Evolutionary conservation across 1,139 yeast genomes (phyloP).

Genomic region (Candida frijolesensis): DNA sequence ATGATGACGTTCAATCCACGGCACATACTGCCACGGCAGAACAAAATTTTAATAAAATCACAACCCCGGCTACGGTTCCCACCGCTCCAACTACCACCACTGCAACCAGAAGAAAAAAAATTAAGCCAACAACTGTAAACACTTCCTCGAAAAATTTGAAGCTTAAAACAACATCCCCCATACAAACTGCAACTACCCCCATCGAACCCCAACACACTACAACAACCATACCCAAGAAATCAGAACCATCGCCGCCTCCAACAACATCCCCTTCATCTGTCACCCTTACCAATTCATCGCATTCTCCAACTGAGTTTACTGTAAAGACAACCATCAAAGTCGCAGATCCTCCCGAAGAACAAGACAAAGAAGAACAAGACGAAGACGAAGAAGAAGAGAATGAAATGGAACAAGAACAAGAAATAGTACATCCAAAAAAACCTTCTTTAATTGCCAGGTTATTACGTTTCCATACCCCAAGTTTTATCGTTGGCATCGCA

Average conservation of each 20-base stretch:
- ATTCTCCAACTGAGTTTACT: constrained; percentile 5
- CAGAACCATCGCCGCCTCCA: constrained; percentile 1
- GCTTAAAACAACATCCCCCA: constrained; percentile 2
- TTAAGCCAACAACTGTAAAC: constrained; percentile 10
- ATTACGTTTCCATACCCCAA: constrained; percentile 26
- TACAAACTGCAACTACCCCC: constrained; percentile 3
- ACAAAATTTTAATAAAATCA: constrained; percentile 1
- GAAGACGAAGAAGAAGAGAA: not conserved
- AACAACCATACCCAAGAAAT: not conserved
- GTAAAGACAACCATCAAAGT: not conserved
- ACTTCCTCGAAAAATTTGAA: constrained; percentile 11
- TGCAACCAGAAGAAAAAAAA: constrained; percentile 8
- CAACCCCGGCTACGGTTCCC: not conserved
- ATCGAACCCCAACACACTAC: constrained; percentile 1
- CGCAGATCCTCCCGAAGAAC: not conserved
- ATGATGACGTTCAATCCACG: constrained; percentile 4
- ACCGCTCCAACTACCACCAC: not conserved
- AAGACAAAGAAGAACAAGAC: not conserved
- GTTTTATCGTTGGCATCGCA: constrained; percentile 34
- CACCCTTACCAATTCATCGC: not conserved
- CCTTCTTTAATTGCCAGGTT: constrained; percentile 6
- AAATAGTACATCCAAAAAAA: not conserved
- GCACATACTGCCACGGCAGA: constrained; percentile 6
- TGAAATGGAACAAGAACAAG: not conserved
- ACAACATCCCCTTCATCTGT: constrained; percentile 4